Evolutionary conservation across 164 flowering plant species (phyloP).

Genomic region (Umbilicus rupestris): DNA sequence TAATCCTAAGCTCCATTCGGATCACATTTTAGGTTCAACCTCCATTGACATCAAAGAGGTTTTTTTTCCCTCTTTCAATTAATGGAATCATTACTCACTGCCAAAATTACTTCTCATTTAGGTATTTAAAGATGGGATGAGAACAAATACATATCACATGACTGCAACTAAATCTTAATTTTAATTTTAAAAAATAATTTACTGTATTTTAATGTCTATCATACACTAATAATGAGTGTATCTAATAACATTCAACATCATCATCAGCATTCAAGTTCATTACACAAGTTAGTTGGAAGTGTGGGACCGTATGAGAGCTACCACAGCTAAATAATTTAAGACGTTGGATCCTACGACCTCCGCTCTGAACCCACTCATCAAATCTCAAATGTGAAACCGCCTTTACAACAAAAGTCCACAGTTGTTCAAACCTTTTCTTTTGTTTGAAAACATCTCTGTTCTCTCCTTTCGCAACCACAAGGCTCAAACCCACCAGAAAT

Average conservation of each 20-base stretch:
- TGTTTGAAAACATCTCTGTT: not conserved
- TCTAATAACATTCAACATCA: not conserved
- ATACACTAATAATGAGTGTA: not conserved
- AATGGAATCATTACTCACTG: no score
- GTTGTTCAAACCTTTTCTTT: conserved; percentile 1
- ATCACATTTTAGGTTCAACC: no score
- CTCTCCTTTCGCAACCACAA: not conserved
- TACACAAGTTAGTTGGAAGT: not conserved
- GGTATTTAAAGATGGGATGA: no score
- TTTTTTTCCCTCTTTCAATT: no score
- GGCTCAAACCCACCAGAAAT: conserved; percentile 6
- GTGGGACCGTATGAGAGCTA: not conserved
- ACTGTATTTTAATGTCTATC: no score
- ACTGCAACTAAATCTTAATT: no score
- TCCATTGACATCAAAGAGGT: no score
- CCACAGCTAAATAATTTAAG: not conserved
- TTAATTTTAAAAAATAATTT: no score
- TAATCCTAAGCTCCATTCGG: no score
- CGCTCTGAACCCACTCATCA: conserved; percentile 1
- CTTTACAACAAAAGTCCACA: not conserved
- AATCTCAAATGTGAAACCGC: not conserved
- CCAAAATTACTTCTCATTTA: no score
- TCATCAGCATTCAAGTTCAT: not conserved
- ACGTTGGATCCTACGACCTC: not conserved
- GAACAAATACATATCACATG: no score